A percentile compares a stretch with the other conserved stretches of the same genome.
phyloP scores from a whole-genome alignment of 495 filamentous ascomycete genomes.

The Aspergillus kassunensis region DNA sequence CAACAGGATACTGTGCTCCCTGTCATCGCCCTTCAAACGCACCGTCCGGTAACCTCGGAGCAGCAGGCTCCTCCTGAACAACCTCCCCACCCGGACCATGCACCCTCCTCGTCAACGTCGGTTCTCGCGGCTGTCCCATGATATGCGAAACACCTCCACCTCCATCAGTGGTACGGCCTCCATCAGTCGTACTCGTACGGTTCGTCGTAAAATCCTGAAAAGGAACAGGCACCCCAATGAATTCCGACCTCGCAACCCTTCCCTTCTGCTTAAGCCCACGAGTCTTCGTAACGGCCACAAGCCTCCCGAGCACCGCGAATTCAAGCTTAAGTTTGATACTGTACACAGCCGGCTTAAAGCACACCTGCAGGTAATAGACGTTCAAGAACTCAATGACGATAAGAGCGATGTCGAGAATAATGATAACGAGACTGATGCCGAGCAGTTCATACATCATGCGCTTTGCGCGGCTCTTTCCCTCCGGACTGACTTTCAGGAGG shows the following conservation, averaged over 20 bases:
- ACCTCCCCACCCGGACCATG: too few relatives aligned
- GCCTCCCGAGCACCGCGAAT: slow-evolving; percentile 40
- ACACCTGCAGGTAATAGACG: slow-evolving; percentile 40
- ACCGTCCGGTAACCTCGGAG: too few relatives aligned
- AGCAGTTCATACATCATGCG: slow-evolving; percentile 43
- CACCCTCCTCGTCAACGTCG: too few relatives aligned
- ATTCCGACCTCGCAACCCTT: neutral
- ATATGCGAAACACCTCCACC: too few relatives aligned
- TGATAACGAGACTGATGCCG: slow-evolving; percentile 39
- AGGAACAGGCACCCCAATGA: neutral
- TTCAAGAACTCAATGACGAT: slow-evolving; percentile 43
- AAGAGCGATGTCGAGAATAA: slow-evolving; percentile 41
- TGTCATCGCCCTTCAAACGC: too few relatives aligned
- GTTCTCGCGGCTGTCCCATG: too few relatives aligned
- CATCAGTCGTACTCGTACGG: too few relatives aligned
- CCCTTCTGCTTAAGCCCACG: neutral
- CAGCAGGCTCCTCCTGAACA: too few relatives aligned
- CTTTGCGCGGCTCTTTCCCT: slow-evolving; percentile 25
- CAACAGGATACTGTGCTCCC: too few relatives aligned
- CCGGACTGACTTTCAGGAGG: slow-evolving; percentile 31
- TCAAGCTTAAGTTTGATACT: slow-evolving; percentile 53
- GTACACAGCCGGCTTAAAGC: slow-evolving; percentile 46
- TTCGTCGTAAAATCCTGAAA: too few relatives aligned
- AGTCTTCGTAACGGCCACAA: slow-evolving; percentile 12
- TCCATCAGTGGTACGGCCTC: too few relatives aligned